A percentile compares a stretch with the other conserved stretches of the same genome.
Conservation (phyloP, 2,329 filamentous ascomycete genomes). For the Ceratocystis destructans region DNA sequence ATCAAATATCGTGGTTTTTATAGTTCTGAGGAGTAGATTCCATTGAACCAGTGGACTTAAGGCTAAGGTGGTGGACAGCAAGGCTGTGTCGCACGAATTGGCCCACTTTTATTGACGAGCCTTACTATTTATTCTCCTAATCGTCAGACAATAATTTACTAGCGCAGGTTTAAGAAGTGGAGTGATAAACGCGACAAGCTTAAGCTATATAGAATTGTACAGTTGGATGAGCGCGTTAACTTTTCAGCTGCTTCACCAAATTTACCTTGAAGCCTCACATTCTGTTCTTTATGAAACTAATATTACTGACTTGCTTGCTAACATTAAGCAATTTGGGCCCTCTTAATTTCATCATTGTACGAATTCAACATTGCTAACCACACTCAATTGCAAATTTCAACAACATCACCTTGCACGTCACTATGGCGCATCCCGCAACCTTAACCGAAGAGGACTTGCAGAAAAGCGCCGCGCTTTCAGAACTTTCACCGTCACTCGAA, state of each 20-base stretch:
- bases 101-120: background rate
- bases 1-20: background rate
- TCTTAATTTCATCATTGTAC: too few species aligned
- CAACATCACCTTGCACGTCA: background rate
- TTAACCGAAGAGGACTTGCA: slow-evolving; percentile 44
- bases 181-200: too few species aligned
- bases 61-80: background rate
- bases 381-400: background rate
- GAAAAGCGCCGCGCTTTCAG: slow-evolving; percentile 40
- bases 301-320: too few species aligned
- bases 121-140: too few species aligned
- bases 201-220: too few species aligned
- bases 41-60: background rate
- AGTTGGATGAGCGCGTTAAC: background rate
- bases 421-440: slow-evolving; percentile 14
- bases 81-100: background rate
- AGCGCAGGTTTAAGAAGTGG: too few species aligned
- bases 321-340: too few species aligned
- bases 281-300: too few species aligned
- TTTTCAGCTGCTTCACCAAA: background rate
- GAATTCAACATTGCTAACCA: background rate
- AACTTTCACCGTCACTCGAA: slow-evolving; percentile 26
- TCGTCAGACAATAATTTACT: too few species aligned
- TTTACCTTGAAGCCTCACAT: too few species aligned
- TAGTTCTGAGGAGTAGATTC: background rate